phyloP scores from a whole-genome alignment of 2,329 filamentous ascomycete genomes.

The Zymoseptoria crescenta region DNA sequence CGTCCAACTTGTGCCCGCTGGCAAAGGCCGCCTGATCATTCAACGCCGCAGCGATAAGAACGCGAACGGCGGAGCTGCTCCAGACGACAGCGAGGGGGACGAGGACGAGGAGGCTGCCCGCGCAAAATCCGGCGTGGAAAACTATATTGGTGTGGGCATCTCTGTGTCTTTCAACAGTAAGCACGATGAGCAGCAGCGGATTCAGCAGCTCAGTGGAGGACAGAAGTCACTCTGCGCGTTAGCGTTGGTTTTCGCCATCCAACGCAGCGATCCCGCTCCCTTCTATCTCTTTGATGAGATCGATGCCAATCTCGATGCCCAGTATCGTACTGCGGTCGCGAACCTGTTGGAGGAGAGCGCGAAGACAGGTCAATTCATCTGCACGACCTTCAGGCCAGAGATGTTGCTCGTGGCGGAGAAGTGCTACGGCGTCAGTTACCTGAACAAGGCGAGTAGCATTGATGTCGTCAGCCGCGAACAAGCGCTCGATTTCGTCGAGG shows the following conservation, averaged over 20 bases:
- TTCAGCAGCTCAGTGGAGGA: constrained; percentile 92
- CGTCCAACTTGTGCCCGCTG: constrained; percentile 87
- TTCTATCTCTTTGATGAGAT: constrained; percentile 99
- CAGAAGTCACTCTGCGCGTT: constrained; percentile 93
- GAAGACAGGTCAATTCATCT: constrained; percentile 74
- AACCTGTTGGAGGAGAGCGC: constrained; percentile 62
- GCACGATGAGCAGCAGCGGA: constrained; percentile 94
- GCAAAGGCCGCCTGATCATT: constrained; percentile 84
- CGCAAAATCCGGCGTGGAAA: constrained; percentile 58
- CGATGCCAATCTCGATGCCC: constrained; percentile 93
- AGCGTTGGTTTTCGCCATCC: constrained; percentile 98
- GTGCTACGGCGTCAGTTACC: constrained; percentile 90
- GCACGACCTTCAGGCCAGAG: constrained; percentile 95
- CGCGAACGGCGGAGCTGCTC: constrained; percentile 44
- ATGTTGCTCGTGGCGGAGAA: constrained; percentile 94
- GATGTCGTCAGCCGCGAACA: constrained; percentile 82
- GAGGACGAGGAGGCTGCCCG: constrained; percentile 51
- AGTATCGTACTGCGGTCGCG: constrained; percentile 94
- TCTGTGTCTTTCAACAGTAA: constrained; percentile 98
- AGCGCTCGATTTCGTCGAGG: constrained; percentile 89
- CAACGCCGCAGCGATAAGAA: constrained; percentile 77
- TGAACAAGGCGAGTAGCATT: constrained; percentile 88
- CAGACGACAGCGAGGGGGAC: constrained; percentile 33
- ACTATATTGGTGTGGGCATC: constrained; percentile 93
- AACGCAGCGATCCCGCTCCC: constrained; percentile 91